phyloP scores from a whole-genome alignment of 225 moss, liverwort and hornwort genomes.

The Pseudoscleropodium purum region DNA sequence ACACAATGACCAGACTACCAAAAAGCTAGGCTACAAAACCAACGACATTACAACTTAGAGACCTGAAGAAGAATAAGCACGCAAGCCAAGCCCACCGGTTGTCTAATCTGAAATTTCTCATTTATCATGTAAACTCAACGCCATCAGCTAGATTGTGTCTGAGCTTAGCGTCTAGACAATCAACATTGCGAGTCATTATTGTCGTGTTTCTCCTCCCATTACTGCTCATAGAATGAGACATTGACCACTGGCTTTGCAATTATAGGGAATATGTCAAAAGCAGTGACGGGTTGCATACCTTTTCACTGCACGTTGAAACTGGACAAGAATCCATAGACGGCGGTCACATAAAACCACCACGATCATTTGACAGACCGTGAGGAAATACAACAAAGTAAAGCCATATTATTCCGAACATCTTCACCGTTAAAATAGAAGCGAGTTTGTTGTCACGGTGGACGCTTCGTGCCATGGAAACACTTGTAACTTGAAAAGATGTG shows the following conservation, averaged over 20 bases:
- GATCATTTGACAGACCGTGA: constrained; percentile 64
- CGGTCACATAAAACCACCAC: constrained; percentile 69
- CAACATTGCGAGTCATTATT: background rate
- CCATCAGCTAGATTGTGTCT: background rate
- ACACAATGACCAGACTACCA: background rate
- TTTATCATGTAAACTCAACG: background rate
- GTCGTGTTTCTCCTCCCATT: background rate
- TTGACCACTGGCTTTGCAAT: background rate
- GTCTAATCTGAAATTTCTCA: background rate
- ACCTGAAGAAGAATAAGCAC: background rate
- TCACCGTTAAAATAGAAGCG: background rate
- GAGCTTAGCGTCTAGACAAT: background rate
- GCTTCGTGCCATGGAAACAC: background rate
- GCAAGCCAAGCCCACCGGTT: background rate
- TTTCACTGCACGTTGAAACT: constrained; percentile 20
- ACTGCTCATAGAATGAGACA: background rate
- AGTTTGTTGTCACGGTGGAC: background rate
- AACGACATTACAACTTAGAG: background rate
- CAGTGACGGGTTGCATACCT: background rate
- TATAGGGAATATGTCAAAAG: background rate
- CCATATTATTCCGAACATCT: background rate
- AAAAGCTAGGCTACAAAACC: background rate
- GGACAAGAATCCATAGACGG: constrained; percentile 53
- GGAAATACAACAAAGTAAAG: background rate
- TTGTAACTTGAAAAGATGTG: background rate